Base-by-base conservation (phyloP, 257 asterid species). In the Paraleonurus japonicus region DNA sequence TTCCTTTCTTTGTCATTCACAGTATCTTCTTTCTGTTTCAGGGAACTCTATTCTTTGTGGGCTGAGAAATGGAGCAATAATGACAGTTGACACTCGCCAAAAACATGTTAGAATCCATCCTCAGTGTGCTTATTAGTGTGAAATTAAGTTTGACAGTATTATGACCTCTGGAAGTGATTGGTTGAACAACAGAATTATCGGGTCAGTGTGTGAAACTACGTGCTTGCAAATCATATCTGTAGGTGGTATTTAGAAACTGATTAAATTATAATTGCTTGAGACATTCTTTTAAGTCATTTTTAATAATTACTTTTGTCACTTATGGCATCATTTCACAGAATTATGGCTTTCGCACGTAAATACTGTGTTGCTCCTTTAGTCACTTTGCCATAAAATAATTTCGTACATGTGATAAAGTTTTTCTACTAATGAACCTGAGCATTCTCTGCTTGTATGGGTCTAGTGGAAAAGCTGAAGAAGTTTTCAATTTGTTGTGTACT, bases 1-100 rank as follows among this genome's bases (percentile, higher is more conserved):
- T 60, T 53, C 57, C 51, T 13, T 15, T 57, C 19, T 48, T 27
- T 73, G 41, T 13, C 24, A 22, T 73, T 55, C 65, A 62, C 59
- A 24, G 5, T 67, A 15, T 58, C 54, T 58, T 65, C 60, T 80
- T 41, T 63, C 48, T 71, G 59, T 75, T 76, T 71, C 83, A 93
- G 98, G 90, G 45, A 84, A 81, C 28, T 20, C 54, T 69, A 70
- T 85, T 78, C 80, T 89, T 61, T 91, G 96, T 75, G 99, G 99
- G 58, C 83, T 92, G 77, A 90, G 99, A 76, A 95, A 84, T 84
- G 98, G 98, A 80, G 76, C 83, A 63, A 88, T 95, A 73, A 43
- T 87, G 77, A 78, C 84, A 4, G 85, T 89, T 72, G 99, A 95
- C 65, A 69, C 87, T 79, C 99, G 99, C 69, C 86, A 85, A 75